Evolutionary conservation across 129 eudicot species (phyloP).

Genomic region (Gnaphalium uliginosum): DNA sequence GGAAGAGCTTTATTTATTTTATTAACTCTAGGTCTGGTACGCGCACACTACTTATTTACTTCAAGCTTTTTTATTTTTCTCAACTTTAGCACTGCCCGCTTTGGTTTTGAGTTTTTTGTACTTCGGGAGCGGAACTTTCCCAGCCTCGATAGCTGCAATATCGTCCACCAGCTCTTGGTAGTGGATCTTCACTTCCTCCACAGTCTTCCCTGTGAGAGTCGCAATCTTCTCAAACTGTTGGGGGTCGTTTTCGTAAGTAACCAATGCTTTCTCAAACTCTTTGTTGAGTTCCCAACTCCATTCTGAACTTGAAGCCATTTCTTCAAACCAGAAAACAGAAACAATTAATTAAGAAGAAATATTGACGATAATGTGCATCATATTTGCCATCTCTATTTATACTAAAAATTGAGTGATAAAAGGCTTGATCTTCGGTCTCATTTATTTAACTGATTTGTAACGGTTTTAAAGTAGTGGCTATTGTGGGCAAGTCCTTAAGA

Average conservation of each 20-base stretch:
- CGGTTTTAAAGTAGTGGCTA: background rate
- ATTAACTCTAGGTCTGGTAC: background rate
- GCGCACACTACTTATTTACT: background rate
- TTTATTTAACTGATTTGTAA: background rate
- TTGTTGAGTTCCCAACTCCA: background rate
- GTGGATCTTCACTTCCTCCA: constrained; percentile 63
- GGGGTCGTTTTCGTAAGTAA: background rate
- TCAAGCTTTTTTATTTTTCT: background rate
- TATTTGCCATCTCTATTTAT: background rate
- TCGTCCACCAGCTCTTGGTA: constrained; percentile 53
- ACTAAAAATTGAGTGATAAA: background rate
- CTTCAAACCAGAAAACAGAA: background rate
- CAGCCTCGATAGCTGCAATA: constrained; percentile 59
- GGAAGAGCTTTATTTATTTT: background rate
- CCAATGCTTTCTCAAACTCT: background rate
- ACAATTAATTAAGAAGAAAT: too few species aligned
- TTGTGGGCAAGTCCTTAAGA: background rate
- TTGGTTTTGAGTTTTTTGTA: constrained; percentile 24
- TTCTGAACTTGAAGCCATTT: background rate
- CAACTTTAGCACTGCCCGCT: too few species aligned
- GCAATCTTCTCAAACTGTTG: constrained; percentile 38
- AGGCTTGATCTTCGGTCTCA: background rate
- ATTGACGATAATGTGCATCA: background rate
- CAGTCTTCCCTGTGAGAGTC: constrained; percentile 50
- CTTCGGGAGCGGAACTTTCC: constrained; percentile 53